A percentile compares a stretch with the other conserved stretches of the same genome.
phyloP scores from a whole-genome alignment of 2,329 filamentous ascomycete species.

The Harringtonia aguacate region DNA sequence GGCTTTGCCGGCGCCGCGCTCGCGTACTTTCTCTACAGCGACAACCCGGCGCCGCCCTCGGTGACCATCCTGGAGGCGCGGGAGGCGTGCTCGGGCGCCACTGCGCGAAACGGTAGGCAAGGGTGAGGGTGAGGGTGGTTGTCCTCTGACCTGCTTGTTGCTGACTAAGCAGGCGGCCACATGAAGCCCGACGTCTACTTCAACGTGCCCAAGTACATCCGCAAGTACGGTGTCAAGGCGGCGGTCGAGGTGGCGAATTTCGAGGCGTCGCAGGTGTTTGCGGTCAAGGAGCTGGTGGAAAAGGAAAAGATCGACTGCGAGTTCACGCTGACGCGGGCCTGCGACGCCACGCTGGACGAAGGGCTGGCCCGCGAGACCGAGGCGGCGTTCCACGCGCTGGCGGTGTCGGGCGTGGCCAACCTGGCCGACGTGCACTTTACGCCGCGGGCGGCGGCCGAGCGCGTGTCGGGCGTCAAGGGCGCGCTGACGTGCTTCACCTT shows the following conservation, averaged over 20 bases:
- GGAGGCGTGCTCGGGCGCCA: slow-evolving; percentile 74
- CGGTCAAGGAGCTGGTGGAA: slow-evolving; percentile 6
- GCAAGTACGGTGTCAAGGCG: background rate
- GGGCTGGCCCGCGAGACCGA: background rate
- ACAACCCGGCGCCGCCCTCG: slow-evolving; percentile 3
- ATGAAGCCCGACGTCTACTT: slow-evolving; percentile 22
- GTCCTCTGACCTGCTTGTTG: too few species aligned
- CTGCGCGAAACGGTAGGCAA: slow-evolving; percentile 53
- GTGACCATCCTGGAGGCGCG: slow-evolving; percentile 67
- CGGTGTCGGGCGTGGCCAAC: background rate
- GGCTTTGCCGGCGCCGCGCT: slow-evolving; percentile 66
- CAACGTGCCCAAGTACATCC: background rate
- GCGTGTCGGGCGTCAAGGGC: slow-evolving; percentile 1
- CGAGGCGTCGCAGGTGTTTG: slow-evolving; percentile 8
- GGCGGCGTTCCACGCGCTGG: background rate
- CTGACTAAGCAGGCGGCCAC: too few species aligned
- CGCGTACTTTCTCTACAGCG: slow-evolving; percentile 47
- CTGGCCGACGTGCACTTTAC: background rate
- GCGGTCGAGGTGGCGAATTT: slow-evolving; percentile 9
- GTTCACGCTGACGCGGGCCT: slow-evolving; percentile 2
- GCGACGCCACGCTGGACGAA: slow-evolving; percentile 25
- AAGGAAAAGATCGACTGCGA: slow-evolving; percentile 8
- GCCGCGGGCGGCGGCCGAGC: background rate
- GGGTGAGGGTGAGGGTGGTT: too few species aligned
- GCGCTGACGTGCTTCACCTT: background rate